Conservation (phyloP, 169 alveolate genomes). For the Perkinsus marinus region DNA sequence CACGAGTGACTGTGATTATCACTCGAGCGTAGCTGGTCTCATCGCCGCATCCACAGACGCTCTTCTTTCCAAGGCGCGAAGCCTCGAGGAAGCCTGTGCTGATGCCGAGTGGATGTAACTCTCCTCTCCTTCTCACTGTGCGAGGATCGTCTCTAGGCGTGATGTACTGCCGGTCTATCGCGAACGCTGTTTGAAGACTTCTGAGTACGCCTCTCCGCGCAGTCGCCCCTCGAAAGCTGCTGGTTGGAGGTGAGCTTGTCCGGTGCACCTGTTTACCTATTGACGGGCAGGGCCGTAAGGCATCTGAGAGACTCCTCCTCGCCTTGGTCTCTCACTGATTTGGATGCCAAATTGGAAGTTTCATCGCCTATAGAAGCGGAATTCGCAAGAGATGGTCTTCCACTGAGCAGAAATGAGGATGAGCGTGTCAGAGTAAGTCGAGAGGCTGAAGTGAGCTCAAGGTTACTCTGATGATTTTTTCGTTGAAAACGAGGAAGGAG, state of each 20-base stretch:
- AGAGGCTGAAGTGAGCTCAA: too few species aligned
- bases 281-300: background rate
- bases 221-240: background rate
- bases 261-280: background rate
- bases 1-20: background rate
- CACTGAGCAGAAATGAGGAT: background rate
- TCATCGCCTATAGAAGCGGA: background rate
- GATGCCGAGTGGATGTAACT: background rate
- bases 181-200: background rate
- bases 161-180: background rate
- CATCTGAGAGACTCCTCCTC: background rate
- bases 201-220: background rate
- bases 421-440: background rate
- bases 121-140: background rate
- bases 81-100: background rate
- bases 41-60: background rate
- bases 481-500: too few species aligned
- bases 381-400: background rate
- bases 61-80: background rate
- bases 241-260: background rate
- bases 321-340: background rate
- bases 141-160: background rate
- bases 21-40: background rate
- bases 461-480: too few species aligned
- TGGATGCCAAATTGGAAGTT: background rate